Percentiles rank a stretch among this genome's conserved stretches.
Conservation (phyloP, 2,329 filamentous ascomycete genomes). For the Aspergillus sp. region DNA sequence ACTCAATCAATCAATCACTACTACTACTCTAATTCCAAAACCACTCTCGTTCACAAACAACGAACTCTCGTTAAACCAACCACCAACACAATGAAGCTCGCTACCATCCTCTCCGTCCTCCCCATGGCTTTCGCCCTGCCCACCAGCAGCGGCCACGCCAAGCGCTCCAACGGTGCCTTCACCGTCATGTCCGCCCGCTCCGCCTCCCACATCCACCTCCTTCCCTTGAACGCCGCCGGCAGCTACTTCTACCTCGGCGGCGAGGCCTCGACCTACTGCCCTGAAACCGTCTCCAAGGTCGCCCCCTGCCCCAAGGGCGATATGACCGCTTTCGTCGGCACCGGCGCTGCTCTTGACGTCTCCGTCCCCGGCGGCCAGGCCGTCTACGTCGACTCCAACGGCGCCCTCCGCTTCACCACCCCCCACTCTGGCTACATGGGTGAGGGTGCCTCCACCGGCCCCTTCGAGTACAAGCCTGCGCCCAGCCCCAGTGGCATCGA, state of each 20-base stretch:
- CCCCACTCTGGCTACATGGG: conserved; percentile 52
- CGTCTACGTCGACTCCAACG: conserved; percentile 51
- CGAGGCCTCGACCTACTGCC: conserved; percentile 45
- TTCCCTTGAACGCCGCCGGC: conserved; percentile 42
- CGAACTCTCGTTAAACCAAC: not conserved
- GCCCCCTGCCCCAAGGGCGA: conserved; percentile 41
- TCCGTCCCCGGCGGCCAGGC: conserved; percentile 58
- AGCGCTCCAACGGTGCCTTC: conserved; percentile 25
- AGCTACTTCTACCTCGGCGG: conserved; percentile 47
- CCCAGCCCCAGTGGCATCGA: conserved; percentile 12
- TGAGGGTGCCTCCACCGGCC: conserved; percentile 43
- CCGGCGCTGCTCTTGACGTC: conserved; percentile 24
- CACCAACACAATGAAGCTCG: conserved; percentile 2
- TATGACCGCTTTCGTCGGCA: conserved; percentile 23
- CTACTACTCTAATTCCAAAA: too few relatives aligned
- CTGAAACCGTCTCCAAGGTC: conserved; percentile 17
- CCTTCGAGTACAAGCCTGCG: conserved; percentile 40
- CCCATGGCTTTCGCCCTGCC: conserved; percentile 1
- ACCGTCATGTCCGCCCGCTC: conserved; percentile 40
- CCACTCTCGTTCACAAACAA: too few relatives aligned
- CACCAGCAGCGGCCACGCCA: not conserved
- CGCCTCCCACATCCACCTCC: conserved; percentile 45
- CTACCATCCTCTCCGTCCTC: conserved; percentile 1
- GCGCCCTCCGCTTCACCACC: conserved; percentile 51
- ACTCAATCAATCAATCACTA: too few relatives aligned